Conservation (phyloP, 495 filamentous ascomycete genomes). For the Penicillium cinerascens region DNA sequence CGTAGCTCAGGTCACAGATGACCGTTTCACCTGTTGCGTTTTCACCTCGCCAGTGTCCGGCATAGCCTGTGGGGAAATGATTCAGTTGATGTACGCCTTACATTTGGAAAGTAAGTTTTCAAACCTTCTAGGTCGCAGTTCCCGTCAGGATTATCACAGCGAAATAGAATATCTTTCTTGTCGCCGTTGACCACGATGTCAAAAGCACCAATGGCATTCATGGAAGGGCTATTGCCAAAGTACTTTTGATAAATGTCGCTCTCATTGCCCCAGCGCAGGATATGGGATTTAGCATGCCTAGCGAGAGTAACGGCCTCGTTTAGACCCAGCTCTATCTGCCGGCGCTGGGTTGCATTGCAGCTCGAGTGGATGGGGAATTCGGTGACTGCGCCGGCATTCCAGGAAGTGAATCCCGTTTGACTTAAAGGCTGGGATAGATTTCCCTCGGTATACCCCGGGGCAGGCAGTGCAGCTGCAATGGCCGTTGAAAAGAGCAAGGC, state of each 20-base stretch:
- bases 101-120: neutral
- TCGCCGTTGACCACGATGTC: constrained; percentile 48
- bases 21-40: constrained; percentile 59
- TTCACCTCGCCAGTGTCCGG: constrained; percentile 56
- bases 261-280: constrained; percentile 48
- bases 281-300: constrained; percentile 43
- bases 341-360: constrained; percentile 52
- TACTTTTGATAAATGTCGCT: constrained; percentile 55
- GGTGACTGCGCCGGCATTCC: constrained; percentile 21
- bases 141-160: constrained; percentile 56
- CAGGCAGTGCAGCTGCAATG: constrained; percentile 9
- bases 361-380: constrained; percentile 50
- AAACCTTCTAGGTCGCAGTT: constrained; percentile 50
- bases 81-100: neutral
- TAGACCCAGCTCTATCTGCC: constrained; percentile 45
- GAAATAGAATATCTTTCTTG: constrained; percentile 45
- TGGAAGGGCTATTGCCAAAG: constrained; percentile 49
- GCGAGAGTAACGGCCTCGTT: constrained; percentile 46
- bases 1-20: constrained; percentile 55
- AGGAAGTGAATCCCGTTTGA: constrained; percentile 5
- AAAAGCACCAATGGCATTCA: constrained; percentile 50
- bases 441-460: neutral
- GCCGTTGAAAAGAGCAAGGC: constrained; percentile 2
- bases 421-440: constrained; percentile 11
- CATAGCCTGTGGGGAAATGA: constrained; percentile 39